A percentile compares a stretch with the other conserved stretches of the same genome.
Evolutionary conservation across 176 grass and related monocot species (phyloP).

Genomic region (Oryza meyeriana): DNA sequence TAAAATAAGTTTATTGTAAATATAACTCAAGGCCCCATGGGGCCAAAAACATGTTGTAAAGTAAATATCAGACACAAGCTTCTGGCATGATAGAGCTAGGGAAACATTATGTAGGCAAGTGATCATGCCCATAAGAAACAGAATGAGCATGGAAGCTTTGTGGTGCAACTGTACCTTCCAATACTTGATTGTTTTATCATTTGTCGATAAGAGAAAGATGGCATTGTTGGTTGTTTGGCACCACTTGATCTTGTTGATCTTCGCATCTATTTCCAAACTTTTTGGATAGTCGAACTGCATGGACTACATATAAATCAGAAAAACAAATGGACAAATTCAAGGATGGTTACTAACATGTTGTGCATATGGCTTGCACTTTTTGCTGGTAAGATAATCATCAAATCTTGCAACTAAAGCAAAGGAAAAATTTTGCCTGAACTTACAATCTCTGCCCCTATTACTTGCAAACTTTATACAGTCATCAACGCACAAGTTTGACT

Average conservation of each 20-base stretch:
- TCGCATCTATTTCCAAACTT: slow-evolving; percentile 98
- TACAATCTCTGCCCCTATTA: background rate
- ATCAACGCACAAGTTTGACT: background rate
- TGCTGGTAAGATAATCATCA: slow-evolving; percentile 14
- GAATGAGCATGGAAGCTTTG: slow-evolving; percentile 14
- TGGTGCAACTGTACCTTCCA: slow-evolving; percentile 70
- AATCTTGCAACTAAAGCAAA: background rate
- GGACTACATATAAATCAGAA: slow-evolving; percentile 28
- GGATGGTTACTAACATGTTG: slow-evolving; percentile 4
- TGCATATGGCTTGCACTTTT: slow-evolving; percentile 4
- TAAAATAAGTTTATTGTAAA: slow-evolving; percentile 7
- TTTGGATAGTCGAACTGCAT: slow-evolving; percentile 94
- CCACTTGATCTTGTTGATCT: slow-evolving; percentile 94
- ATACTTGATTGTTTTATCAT: slow-evolving; percentile 96
- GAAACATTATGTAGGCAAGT: background rate
- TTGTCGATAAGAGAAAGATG: slow-evolving; percentile 78
- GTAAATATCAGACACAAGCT: slow-evolving; percentile 17
- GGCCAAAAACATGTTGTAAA: slow-evolving; percentile 8
- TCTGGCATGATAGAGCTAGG: background rate
- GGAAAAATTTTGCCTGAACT: background rate
- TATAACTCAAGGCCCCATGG: background rate
- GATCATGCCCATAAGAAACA: slow-evolving; percentile 1
- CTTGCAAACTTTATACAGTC: background rate
- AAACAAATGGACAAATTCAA: slow-evolving; percentile 2
- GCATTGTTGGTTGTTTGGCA: slow-evolving; percentile 75